Conservation (phyloP, 805 yeast species). For the Geotrichum ghanense region DNA sequence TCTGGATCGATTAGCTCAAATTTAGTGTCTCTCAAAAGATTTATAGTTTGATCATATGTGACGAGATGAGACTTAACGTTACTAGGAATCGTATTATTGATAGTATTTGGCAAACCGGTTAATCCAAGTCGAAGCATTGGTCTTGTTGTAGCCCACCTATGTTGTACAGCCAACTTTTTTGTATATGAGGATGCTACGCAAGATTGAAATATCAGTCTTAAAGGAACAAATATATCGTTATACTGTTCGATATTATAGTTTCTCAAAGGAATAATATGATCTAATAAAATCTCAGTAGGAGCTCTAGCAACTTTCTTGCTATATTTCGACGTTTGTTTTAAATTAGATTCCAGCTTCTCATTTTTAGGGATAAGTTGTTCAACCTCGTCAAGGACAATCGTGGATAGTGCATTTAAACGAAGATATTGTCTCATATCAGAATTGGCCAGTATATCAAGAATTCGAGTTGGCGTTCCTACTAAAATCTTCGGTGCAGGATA, state of each 20-base stretch:
- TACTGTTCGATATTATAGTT: neutral
- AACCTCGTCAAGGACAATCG: conserved; percentile 21
- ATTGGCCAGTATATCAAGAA: conserved; percentile 35
- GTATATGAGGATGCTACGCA: neutral
- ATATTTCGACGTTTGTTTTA: neutral
- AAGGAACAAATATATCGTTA: neutral
- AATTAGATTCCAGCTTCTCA: neutral
- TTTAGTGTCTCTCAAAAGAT: neutral
- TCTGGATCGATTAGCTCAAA: neutral
- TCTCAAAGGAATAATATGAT: conserved; percentile 7
- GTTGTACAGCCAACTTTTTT: neutral
- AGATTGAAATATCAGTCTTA: conserved; percentile 1
- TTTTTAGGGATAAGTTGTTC: conserved; percentile 13
- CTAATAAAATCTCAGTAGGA: conserved; percentile 17
- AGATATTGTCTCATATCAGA: conserved; percentile 13
- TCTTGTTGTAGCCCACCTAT: neutral
- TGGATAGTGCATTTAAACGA: conserved; percentile 11
- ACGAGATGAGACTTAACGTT: neutral
- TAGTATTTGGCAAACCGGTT: no score
- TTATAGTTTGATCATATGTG: neutral
- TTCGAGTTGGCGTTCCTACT: conserved; percentile 44
- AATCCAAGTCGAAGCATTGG: neutral
- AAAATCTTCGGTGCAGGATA: conserved; percentile 31
- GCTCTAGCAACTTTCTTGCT: conserved; percentile 6
- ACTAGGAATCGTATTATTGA: neutral